phyloP scores from a whole-genome alignment of 257 asterid genomes.

The Scutellaria barbata region DNA sequence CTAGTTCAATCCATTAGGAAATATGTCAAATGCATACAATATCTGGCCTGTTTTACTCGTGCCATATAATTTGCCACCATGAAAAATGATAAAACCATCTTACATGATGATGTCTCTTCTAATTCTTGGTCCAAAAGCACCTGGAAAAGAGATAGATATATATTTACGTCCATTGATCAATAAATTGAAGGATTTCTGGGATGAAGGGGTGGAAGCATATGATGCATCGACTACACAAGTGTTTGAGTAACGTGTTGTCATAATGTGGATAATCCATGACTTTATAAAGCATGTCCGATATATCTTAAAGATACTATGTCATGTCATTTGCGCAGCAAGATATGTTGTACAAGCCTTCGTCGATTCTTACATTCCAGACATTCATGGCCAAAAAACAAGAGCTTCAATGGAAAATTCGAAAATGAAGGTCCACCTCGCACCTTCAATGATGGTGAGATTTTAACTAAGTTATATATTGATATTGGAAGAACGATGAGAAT shows the following conservation, averaged over 20 bases:
- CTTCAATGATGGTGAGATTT: neutral
- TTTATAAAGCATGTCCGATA: slow-evolving; percentile 8
- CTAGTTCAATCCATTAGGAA: neutral
- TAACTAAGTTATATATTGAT: neutral
- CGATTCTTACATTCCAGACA: neutral
- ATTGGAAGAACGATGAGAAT: neutral
- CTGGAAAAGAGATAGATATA: slow-evolving; percentile 6
- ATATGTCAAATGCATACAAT: neutral
- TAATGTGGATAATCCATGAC: slow-evolving; percentile 23
- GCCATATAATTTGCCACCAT: neutral
- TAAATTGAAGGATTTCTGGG: neutral
- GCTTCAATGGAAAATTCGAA: neutral
- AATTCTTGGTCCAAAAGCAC: neutral
- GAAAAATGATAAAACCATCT: neutral
- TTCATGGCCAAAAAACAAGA: neutral
- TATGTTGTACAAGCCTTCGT: neutral
- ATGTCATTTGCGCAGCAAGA: neutral
- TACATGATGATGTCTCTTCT: neutral
- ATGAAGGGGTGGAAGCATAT: neutral
- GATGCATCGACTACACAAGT: neutral
- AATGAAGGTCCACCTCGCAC: neutral
- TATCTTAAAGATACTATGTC: neutral
- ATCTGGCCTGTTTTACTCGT: neutral
- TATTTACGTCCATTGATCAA: neutral
- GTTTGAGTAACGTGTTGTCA: neutral